Evolutionary conservation across 2,329 filamentous ascomycete species (phyloP).

Genomic region (Elsinoe perseae): DNA sequence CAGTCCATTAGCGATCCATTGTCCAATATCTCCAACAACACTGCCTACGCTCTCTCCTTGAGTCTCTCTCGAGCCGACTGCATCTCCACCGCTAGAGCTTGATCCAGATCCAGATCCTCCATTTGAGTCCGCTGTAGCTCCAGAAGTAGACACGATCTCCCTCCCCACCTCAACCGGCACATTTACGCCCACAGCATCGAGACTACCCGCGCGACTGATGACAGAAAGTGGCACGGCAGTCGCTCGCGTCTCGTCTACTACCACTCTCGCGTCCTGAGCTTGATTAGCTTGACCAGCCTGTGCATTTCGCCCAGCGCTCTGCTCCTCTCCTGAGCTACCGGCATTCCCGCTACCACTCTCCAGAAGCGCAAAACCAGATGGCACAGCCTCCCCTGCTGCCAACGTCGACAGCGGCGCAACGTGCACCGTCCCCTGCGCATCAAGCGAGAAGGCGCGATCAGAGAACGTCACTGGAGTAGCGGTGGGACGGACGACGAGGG

Average conservation of each 20-base stretch:
- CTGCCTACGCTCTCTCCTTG: not conserved
- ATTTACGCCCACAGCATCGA: not conserved
- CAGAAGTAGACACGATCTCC: not conserved
- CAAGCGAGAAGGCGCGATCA: not conserved
- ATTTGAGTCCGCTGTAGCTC: not conserved
- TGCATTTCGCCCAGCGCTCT: not conserved
- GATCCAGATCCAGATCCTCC: not conserved
- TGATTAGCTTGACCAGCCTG: no score
- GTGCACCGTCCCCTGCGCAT: not conserved
- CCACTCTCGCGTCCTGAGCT: not conserved
- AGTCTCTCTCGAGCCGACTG: not conserved
- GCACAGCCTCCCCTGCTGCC: not conserved
- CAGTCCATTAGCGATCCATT: conserved; percentile 1
- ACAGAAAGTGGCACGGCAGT: not conserved
- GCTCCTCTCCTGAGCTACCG: not conserved
- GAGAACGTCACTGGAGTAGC: not conserved
- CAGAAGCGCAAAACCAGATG: not conserved
- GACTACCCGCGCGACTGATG: not conserved
- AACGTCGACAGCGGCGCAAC: not conserved
- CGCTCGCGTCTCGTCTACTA: not conserved
- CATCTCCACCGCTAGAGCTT: not conserved
- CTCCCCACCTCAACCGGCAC: not conserved
- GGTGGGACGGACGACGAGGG: not conserved
- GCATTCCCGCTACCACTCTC: not conserved
- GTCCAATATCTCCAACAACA: not conserved